Percentiles rank a stretch among this genome's conserved stretches.
These are phyloP conservation scores for Rhizophlyctis rosea DNA, from an alignment of 192 early-diverging fungal species.

Conservation along the genomic window DNA sequence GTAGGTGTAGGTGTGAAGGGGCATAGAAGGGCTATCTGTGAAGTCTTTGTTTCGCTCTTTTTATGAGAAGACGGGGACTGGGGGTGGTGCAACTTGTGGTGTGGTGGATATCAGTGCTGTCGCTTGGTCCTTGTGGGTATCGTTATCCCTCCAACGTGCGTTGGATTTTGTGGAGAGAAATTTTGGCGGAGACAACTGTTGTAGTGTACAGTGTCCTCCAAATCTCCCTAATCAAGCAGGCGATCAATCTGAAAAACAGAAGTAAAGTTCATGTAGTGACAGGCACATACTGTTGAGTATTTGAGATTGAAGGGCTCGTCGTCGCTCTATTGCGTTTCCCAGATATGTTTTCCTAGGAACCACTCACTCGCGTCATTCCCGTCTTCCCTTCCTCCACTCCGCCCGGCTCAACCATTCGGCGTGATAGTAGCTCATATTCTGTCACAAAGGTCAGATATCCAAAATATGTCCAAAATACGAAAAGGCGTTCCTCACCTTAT, in stretches of 20 bases:
- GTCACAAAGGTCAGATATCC: neutral
- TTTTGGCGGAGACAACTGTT: too few relatives aligned
- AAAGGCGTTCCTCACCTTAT: too few relatives aligned
- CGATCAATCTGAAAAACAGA: slow-evolving; percentile 62
- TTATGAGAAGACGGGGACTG: too few relatives aligned
- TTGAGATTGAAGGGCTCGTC: slow-evolving; percentile 63
- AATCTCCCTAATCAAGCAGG: slow-evolving; percentile 79
- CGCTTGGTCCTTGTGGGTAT: too few relatives aligned
- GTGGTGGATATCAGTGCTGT: too few relatives aligned
- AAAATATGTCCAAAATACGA: neutral
- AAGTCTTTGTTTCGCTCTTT: too few relatives aligned
- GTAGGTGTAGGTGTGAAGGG: too few relatives aligned
- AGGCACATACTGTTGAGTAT: slow-evolving; percentile 61
- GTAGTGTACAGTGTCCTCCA: slow-evolving; percentile 60
- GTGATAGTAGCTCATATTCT: slow-evolving; percentile 72
- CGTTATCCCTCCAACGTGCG: too few relatives aligned
- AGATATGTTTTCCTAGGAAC: slow-evolving; percentile 64
- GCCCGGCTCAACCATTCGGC: slow-evolving; percentile 65
- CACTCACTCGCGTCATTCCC: slow-evolving; percentile 69
- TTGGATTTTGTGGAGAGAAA: too few relatives aligned
- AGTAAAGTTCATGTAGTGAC: neutral
- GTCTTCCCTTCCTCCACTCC: slow-evolving; percentile 52
- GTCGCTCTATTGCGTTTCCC: slow-evolving; percentile 53
- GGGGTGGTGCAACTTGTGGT: too few relatives aligned
- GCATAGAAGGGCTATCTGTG: too few relatives aligned